These are phyloP conservation scores for Euptelea pleiosperma DNA, from an alignment of 164 flowering plant genomes.

Conservation along the genomic window DNA sequence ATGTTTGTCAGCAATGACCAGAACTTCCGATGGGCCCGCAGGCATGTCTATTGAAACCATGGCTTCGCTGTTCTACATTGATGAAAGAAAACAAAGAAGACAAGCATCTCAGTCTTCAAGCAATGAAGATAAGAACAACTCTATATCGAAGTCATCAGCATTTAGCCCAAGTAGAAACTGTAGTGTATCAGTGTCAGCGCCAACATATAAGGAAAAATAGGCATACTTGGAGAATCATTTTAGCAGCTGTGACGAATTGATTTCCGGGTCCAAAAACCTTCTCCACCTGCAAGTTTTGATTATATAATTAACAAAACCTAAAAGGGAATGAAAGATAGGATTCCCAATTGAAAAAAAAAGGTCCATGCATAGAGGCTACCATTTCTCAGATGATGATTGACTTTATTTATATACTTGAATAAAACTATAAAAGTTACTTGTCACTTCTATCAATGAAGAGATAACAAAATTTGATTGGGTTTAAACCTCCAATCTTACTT, in stretches of 20 bases:
- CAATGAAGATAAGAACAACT: not conserved
- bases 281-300: slow-evolving; percentile 80
- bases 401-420: too few species aligned
- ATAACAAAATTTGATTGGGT: too few species aligned
- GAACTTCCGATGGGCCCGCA: slow-evolving; percentile 97
- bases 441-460: too few species aligned
- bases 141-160: not conserved
- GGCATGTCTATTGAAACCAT: slow-evolving; percentile 99
- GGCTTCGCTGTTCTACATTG: slow-evolving; percentile 91
- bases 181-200: not conserved
- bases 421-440: too few species aligned
- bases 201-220: not conserved
- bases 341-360: too few species aligned
- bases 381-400: too few species aligned
- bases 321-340: not conserved
- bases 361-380: too few species aligned
- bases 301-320: not conserved
- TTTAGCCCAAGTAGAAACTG: not conserved
- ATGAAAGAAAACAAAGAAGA: not conserved
- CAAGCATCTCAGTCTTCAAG: not conserved
- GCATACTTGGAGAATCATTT: slow-evolving; percentile 94
- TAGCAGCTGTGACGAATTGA: slow-evolving; percentile 98
- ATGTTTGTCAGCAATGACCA: slow-evolving; percentile 89
- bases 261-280: slow-evolving; percentile 98
- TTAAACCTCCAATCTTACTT: too few species aligned